A percentile compares a stretch with the other conserved stretches of the same genome.
Evolutionary conservation across 176 grass and related monocot species (phyloP).

Genomic region (Eragrostis nindensis): DNA sequence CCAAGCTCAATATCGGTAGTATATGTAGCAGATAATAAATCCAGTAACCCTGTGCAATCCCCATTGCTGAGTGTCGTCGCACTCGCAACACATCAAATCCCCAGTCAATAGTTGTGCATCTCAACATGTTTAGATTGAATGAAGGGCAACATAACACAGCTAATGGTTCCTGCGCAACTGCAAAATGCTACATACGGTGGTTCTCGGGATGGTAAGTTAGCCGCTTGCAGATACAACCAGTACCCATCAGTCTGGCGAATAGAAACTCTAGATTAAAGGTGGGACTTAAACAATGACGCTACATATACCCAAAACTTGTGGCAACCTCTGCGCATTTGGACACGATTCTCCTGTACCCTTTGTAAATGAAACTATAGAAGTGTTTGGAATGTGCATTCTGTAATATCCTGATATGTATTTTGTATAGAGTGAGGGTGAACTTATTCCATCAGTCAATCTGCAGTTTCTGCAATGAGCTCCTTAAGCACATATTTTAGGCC

Average conservation of each 20-base stretch:
- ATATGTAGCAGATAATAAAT: not conserved
- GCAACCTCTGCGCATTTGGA: conserved; percentile 14
- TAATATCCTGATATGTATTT: conserved; percentile 36
- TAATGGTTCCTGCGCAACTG: too few relatives aligned
- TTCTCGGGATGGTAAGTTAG: conserved; percentile 16
- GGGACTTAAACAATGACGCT: not conserved
- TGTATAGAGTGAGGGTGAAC: not conserved
- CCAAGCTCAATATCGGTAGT: not conserved
- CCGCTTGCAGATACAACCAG: not conserved
- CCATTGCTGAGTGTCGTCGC: too few relatives aligned
- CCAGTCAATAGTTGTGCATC: not conserved
- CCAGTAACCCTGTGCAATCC: not conserved
- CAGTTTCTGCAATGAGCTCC: conserved; percentile 60
- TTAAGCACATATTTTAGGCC: conserved; percentile 65
- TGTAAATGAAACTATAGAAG: not conserved
- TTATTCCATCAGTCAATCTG: conserved; percentile 43
- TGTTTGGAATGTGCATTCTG: conserved; percentile 7
- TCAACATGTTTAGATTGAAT: not conserved
- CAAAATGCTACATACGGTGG: not conserved
- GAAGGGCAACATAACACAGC: not conserved
- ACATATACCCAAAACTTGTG: not conserved
- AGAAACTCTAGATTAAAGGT: not conserved
- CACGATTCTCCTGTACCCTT: conserved; percentile 25
- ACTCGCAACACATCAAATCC: not conserved
- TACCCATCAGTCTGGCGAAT: too few relatives aligned